Evolutionary conservation across 495 filamentous ascomycete genomes (phyloP).

Genomic region (Tuber borchii): DNA sequence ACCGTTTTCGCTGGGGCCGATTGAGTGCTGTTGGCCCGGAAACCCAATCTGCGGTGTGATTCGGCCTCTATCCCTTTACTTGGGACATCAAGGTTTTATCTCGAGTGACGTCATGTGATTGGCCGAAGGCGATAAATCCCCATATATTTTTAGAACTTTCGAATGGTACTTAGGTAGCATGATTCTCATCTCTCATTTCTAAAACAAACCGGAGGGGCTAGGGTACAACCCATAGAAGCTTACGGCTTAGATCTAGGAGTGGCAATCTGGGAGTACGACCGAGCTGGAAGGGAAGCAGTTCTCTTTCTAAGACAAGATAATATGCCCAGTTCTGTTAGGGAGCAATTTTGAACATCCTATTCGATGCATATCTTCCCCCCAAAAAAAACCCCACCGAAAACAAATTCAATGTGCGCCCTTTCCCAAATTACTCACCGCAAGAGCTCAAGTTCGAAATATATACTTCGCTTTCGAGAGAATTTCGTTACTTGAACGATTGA

Average conservation of each 20-base stretch:
- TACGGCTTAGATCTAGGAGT: not conserved
- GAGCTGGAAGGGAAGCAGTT: too few relatives aligned
- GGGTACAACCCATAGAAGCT: not conserved
- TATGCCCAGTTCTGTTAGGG: too few relatives aligned
- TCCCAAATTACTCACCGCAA: too few relatives aligned
- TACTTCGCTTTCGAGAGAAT: not conserved
- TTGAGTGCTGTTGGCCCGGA: too few relatives aligned
- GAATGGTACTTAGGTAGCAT: not conserved
- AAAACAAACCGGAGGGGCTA: not conserved
- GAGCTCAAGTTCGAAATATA: not conserved
- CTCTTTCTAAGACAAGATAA: not conserved
- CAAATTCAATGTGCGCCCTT: too few relatives aligned
- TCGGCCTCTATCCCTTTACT: not conserved
- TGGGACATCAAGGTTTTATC: not conserved
- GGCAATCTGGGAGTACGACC: not conserved
- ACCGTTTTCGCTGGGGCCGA: too few relatives aligned
- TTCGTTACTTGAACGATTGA: not conserved
- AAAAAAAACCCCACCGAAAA: too few relatives aligned
- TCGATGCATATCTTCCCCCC: too few relatives aligned
- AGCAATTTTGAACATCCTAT: too few relatives aligned
- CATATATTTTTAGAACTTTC: not conserved
- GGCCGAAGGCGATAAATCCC: not conserved
- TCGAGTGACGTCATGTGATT: not conserved
- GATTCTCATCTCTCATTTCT: not conserved
- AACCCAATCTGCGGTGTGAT: too few relatives aligned